Conservation (phyloP, 1,139 yeast genomes). For the Magnusiomyces suaveolens region DNA sequence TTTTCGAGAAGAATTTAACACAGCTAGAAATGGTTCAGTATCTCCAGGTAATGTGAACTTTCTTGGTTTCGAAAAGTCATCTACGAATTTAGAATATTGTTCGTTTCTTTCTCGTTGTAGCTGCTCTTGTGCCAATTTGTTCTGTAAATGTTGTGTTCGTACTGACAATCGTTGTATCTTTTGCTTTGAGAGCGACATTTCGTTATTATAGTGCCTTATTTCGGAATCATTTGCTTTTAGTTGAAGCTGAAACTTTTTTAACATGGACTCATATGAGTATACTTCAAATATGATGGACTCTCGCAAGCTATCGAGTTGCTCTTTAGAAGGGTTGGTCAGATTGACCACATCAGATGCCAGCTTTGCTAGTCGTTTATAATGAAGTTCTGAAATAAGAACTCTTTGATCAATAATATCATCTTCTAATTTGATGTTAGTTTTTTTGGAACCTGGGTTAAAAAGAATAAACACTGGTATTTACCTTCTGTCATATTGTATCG, state of each 20-base stretch:
- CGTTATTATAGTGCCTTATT: not conserved
- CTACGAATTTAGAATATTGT: constrained; percentile 1
- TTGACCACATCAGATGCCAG: not conserved
- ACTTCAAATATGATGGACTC: constrained; percentile 1
- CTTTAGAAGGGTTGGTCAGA: not conserved
- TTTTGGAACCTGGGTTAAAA: too few species aligned
- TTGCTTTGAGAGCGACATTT: constrained; percentile 2
- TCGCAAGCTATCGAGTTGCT: not conserved
- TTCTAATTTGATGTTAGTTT: too few species aligned
- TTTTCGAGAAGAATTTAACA: not conserved
- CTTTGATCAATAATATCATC: constrained; percentile 1
- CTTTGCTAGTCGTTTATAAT: constrained; percentile 6
- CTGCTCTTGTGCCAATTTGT: not conserved
- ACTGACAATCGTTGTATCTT: not conserved
- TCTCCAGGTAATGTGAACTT: not conserved
- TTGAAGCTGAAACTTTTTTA: constrained; percentile 2
- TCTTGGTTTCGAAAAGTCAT: constrained; percentile 3
- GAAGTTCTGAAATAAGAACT: constrained; percentile 2
- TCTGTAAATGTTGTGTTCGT: not conserved
- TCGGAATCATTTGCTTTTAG: constrained; percentile 1
- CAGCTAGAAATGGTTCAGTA: not conserved
- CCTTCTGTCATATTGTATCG: too few species aligned
- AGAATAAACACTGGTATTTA: too few species aligned
- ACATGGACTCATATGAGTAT: not conserved
- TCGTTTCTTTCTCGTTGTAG: constrained; percentile 3